phyloP scores from a whole-genome alignment of 2,329 filamentous ascomycete genomes.

The Chlorencoelia australis region DNA sequence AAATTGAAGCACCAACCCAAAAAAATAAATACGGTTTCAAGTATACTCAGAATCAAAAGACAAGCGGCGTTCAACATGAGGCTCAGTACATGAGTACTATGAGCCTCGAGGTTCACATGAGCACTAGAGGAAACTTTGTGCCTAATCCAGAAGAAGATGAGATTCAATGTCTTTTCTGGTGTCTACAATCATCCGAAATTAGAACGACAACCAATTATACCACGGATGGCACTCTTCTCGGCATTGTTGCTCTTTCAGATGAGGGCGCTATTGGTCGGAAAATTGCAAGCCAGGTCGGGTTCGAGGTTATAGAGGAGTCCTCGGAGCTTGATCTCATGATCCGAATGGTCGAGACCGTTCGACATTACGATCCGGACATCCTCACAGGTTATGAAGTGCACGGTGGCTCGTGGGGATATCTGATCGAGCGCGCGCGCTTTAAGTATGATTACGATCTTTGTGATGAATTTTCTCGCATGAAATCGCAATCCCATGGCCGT shows the following conservation, averaged over 20 bases:
- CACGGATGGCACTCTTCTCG: conserved; percentile 46
- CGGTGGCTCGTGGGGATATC: conserved; percentile 86
- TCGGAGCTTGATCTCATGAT: conserved; percentile 80
- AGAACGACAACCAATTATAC: conserved; percentile 38
- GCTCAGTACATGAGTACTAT: conserved; percentile 93
- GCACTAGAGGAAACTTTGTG: conserved; percentile 68
- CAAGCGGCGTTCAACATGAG: conserved; percentile 71
- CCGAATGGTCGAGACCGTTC: conserved; percentile 78
- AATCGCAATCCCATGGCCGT: conserved; percentile 68
- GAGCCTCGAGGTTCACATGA: conserved; percentile 88
- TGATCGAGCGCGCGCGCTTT: conserved; percentile 77
- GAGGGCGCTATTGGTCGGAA: conserved; percentile 47
- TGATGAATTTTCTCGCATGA: conserved; percentile 85
- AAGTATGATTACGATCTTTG: conserved; percentile 88
- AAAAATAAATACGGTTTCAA: conserved; percentile 75
- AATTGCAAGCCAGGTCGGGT: conserved; percentile 49
- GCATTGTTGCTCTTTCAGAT: conserved; percentile 59
- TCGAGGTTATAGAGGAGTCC: conserved; percentile 62
- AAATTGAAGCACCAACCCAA: conserved; percentile 83
- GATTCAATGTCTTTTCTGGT: conserved; percentile 84
- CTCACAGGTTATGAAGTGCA: conserved; percentile 93
- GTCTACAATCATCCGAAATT: conserved; percentile 65
- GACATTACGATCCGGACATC: conserved; percentile 78
- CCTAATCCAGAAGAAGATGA: conserved; percentile 89
- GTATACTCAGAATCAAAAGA: conserved; percentile 67